Base-by-base conservation (phyloP, 2,329 filamentous ascomycete genomes). In the Fusarium kyushuense region DNA sequence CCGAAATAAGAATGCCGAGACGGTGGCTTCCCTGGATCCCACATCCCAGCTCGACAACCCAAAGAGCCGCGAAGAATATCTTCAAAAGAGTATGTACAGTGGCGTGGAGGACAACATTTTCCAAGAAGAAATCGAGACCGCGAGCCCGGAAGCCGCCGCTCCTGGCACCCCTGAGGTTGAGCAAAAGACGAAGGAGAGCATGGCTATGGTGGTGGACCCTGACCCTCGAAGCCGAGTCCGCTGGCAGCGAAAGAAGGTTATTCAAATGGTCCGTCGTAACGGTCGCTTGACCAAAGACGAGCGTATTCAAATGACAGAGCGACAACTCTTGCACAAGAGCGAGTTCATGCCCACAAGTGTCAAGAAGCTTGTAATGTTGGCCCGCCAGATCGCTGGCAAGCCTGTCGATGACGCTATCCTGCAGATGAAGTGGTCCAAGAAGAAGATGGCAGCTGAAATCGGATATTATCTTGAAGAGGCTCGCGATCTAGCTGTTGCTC, bases 341-440 rank as follows among this genome's bases (percentile, higher is more conserved):
- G 86, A 90, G 46, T 87, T 87, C 71, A 86, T 97, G 76, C 90
- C 94, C 74, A 97, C 96, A 4, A 93, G 90, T 48, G 84, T 92
- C 68, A 99, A 99, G 88, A 99, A 99, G 83, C 85, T 99, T 56
- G 90, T 91, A 53, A 90, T 92, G 73, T 82, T 99, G 49, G 90
- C 95, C 25, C 89, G 91, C 56, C 96, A 98, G 82, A 96, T 99
- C 75, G 86, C 89, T 3, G 96, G 96, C 70, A 98, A 97, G 86
- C 90, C 90, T n/a, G 84, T 99, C 64, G 93, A 96, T 59, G 94
- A 99, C 35, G 96, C 96, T 16, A 92, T 98, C 70, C 82, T 92
- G 55, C 96, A 99, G 84, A 97, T 99, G 93, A 88, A 90, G 57
- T 98, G 95, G 83, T 95, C 91, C 79, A 93, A 93, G 84, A 99